A percentile compares a stretch with the other conserved stretches of the same genome.
Conservation (phyloP, 1,284 basidiomycete genomes). For the Erythrobasidium hasegawianum region DNA sequence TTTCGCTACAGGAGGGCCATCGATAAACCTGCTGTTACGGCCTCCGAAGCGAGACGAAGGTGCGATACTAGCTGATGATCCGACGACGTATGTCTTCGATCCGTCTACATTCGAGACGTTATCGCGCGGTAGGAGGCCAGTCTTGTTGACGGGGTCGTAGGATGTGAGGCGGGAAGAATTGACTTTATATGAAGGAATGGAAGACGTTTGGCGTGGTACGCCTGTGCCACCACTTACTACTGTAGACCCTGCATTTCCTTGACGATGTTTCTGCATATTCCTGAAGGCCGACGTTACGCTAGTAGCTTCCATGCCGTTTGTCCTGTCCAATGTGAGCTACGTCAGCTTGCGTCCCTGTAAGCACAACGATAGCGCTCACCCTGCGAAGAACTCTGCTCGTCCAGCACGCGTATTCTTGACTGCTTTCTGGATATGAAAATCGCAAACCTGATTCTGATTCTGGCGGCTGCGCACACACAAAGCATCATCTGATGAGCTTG, state of each 20-base stretch:
- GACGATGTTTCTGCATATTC: constrained; percentile 1
- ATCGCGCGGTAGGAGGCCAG: constrained; percentile 28
- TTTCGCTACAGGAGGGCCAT: background rate
- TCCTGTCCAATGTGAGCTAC: constrained; percentile 6
- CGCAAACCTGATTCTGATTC: constrained; percentile 66
- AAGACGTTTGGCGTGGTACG: background rate
- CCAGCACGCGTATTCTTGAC: constrained; percentile 67
- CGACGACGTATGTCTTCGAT: constrained; percentile 31
- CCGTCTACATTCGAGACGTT: constrained; percentile 19
- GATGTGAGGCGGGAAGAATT: background rate
- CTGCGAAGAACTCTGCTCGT: constrained; percentile 60
- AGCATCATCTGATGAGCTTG: background rate
- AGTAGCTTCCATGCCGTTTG: constrained; percentile 21
- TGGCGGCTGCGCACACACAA: constrained; percentile 50
- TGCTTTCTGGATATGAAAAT: constrained; percentile 78
- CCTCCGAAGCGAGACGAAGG: background rate
- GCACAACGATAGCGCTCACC: constrained; percentile 4
- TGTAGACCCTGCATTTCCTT: background rate
- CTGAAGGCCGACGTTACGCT: background rate
- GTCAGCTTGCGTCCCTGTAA: background rate
- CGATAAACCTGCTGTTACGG: background rate
- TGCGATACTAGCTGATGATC: background rate
- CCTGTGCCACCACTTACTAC: no score
- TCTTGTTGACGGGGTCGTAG: constrained; percentile 31
- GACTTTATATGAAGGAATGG: background rate